Conservation (phyloP, 2,329 filamentous ascomycete genomes). For the Arachnomyces sp. region DNA sequence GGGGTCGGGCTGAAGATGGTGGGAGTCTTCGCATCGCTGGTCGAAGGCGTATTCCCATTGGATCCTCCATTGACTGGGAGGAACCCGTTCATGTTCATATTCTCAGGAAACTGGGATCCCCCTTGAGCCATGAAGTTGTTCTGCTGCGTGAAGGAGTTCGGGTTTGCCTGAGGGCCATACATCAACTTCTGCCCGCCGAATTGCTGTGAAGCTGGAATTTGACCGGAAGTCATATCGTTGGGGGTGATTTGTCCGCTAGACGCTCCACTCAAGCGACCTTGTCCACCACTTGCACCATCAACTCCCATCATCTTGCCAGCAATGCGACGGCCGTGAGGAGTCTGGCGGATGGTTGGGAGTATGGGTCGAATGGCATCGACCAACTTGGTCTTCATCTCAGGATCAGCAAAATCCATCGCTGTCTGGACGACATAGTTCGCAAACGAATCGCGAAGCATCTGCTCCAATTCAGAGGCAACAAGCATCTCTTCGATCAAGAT, state of each 20-base stretch:
- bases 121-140: conserved; percentile 4
- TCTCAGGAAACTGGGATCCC: conserved; percentile 6
- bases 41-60: neutral
- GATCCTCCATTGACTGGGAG: conserved; percentile 3
- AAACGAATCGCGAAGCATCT: conserved; percentile 81
- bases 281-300: conserved; percentile 37
- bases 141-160: neutral
- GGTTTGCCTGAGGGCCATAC: no score
- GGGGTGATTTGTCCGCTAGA: conserved; percentile 32
- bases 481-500: conserved; percentile 79
- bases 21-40: conserved; percentile 15
- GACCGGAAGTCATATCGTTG: conserved; percentile 31
- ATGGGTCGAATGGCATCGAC: conserved; percentile 81
- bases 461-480: conserved; percentile 67
- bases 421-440: conserved; percentile 99
- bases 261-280: conserved; percentile 17
- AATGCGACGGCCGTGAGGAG: conserved; percentile 89
- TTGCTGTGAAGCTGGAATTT: conserved; percentile 19
- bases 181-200: conserved; percentile 1
- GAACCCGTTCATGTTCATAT: conserved; percentile 1
- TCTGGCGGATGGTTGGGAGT: conserved; percentile 74
- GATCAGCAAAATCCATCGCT: conserved; percentile 75
- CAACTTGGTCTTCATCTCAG: conserved; percentile 62
- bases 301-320: conserved; percentile 69
- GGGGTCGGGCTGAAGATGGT: conserved; percentile 24